Conservation (phyloP, 495 filamentous ascomycete genomes). For the Letharia lupina region DNA sequence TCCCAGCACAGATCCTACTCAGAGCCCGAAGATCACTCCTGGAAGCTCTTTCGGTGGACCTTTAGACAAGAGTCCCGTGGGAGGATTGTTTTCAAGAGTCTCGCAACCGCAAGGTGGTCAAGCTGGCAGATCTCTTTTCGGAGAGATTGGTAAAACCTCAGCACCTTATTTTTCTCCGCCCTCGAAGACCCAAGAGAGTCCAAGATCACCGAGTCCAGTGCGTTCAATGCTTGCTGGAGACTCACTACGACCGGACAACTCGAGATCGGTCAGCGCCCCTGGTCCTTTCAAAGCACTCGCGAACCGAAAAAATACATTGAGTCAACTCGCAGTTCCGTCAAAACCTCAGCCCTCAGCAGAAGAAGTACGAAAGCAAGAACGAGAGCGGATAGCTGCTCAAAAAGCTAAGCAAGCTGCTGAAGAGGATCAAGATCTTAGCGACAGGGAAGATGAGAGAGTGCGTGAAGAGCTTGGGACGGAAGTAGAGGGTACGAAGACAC, state of each 20-base stretch:
- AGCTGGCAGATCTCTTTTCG: slow-evolving; percentile 47
- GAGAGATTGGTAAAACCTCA: slow-evolving; percentile 47
- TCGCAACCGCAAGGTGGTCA: slow-evolving; percentile 26
- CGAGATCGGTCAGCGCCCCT: slow-evolving; percentile 52
- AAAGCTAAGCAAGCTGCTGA: slow-evolving; percentile 27
- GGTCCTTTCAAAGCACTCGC: slow-evolving; percentile 33
- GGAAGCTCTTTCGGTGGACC: slow-evolving; percentile 57
- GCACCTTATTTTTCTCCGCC: slow-evolving; percentile 52
- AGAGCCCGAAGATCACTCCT: slow-evolving; percentile 52
- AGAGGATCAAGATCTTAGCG: slow-evolving; percentile 38
- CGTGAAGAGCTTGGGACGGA: slow-evolving; percentile 47
- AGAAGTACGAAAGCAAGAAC: slow-evolving; percentile 31
- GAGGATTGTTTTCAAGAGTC: slow-evolving; percentile 37
- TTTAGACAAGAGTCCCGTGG: slow-evolving; percentile 32
- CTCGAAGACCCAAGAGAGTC: slow-evolving; percentile 44
- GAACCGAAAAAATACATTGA: slow-evolving; percentile 29
- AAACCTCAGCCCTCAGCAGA: slow-evolving; percentile 29
- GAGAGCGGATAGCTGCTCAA: slow-evolving; percentile 31
- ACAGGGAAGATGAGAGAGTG: slow-evolving; percentile 56
- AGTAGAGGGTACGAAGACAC: slow-evolving; percentile 42
- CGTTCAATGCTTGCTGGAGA: slow-evolving; percentile 44
- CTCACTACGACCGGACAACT: slow-evolving; percentile 41
- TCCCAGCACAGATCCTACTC: slow-evolving; percentile 39
- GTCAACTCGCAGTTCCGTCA: slow-evolving; percentile 17
- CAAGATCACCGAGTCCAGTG: slow-evolving; percentile 73